These are phyloP conservation scores for Bjerkandera adusta DNA, from an alignment of 1,284 basidiomycete species.

Conservation along the genomic window DNA sequence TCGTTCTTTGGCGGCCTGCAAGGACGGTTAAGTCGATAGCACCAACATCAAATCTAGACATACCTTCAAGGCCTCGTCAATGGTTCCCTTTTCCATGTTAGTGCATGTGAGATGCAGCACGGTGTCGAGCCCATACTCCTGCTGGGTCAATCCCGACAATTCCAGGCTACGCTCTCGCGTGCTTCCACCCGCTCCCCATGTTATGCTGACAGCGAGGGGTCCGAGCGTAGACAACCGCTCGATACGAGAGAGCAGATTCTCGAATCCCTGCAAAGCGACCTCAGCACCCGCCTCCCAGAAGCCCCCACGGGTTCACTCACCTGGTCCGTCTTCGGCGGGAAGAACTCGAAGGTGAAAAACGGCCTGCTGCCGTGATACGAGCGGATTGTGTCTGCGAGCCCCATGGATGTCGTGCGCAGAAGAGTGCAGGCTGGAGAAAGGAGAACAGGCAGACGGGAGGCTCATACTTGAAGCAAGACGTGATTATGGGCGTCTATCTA, in stretches of 20 bases:
- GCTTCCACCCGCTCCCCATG: conserved; percentile 96
- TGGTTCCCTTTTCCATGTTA: conserved; percentile 88
- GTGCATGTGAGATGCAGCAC: conserved; percentile 97
- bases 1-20: conserved; percentile 75
- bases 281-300: conserved; percentile 17
- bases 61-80: conserved; percentile 85
- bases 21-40: not conserved
- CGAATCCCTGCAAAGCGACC: conserved; percentile 64
- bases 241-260: conserved; percentile 83
- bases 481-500: conserved; percentile 18
- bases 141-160: conserved; percentile 72
- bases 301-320: conserved; percentile 38
- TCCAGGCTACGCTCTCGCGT: conserved; percentile 89
- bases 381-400: conserved; percentile 64
- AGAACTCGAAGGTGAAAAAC: conserved; percentile 93
- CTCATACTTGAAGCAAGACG: not conserved
- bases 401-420: conserved; percentile 44
- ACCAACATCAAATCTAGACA: conserved; percentile 14
- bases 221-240: conserved; percentile 66
- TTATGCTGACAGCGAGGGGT: conserved; percentile 84
- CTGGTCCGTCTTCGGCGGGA: conserved; percentile 91
- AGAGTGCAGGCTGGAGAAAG: not conserved
- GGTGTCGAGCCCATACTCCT: conserved; percentile 75
- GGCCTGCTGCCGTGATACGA: conserved; percentile 43
- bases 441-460: not conserved